Conservation (phyloP, 2,329 filamentous ascomycete species). For the Aspergillus latus region DNA sequence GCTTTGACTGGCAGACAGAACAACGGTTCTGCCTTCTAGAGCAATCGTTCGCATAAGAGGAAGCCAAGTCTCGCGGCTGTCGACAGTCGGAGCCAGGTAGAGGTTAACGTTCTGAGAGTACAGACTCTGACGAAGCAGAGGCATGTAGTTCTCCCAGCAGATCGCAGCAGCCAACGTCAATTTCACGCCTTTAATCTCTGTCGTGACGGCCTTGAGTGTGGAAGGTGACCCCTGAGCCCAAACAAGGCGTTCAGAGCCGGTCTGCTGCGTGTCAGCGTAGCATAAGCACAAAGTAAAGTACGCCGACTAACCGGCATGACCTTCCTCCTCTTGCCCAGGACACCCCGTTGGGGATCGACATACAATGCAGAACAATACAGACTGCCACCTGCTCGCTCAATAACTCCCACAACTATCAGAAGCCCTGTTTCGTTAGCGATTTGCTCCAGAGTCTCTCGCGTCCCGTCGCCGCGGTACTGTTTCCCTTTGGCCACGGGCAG, state of each 20-base stretch:
- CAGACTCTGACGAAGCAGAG: slow-evolving; percentile 75
- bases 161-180: slow-evolving; percentile 84
- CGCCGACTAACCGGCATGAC: slow-evolving; percentile 73
- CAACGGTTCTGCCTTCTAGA: slow-evolving; percentile 79
- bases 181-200: slow-evolving; percentile 73
- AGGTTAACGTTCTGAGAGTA: slow-evolving; percentile 91
- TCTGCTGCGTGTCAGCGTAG: slow-evolving; percentile 45
- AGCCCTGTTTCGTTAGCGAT: slow-evolving; percentile 76
- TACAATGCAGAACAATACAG: slow-evolving; percentile 83
- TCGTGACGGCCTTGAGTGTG: slow-evolving; percentile 76
- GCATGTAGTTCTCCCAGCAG: slow-evolving; percentile 98
- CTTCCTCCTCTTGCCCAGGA: slow-evolving; percentile 83
- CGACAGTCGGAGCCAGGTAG: slow-evolving; percentile 87
- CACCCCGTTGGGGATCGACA: slow-evolving; percentile 70
- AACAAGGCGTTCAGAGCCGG: slow-evolving; percentile 75
- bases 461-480: slow-evolving; percentile 67
- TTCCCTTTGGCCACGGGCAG: slow-evolving; percentile 54
- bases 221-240: slow-evolving; percentile 84
- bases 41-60: slow-evolving; percentile 78
- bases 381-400: slow-evolving; percentile 78
- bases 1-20: slow-evolving; percentile 83
- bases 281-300: not conserved
- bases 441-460: slow-evolving; percentile 73
- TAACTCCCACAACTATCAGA: slow-evolving; percentile 75
- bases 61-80: slow-evolving; percentile 79